phyloP scores from a whole-genome alignment of 2,329 filamentous ascomycete genomes.

The Daldinia eschscholtzii region DNA sequence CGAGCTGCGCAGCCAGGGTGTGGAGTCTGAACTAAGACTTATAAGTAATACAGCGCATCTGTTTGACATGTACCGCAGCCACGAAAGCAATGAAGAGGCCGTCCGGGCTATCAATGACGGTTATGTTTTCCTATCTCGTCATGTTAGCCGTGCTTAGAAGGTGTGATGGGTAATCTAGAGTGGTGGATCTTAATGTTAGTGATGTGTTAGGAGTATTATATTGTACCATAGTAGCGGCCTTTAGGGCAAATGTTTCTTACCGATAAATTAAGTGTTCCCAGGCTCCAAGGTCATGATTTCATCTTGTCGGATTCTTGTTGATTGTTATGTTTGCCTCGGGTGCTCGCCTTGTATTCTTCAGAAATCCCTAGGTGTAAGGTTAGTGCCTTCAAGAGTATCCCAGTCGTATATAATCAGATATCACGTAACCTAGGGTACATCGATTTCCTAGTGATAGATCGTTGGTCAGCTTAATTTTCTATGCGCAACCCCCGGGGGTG shows the following conservation, averaged over 20 bases:
- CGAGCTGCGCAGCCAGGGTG: conserved; percentile 11
- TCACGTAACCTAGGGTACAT: too few relatives aligned
- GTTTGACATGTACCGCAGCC: conserved; percentile 27
- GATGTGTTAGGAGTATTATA: neutral
- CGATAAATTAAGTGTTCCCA: neutral
- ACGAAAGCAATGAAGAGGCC: conserved; percentile 22
- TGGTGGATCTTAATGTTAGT: neutral
- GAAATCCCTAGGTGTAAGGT: too few relatives aligned
- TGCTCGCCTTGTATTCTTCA: too few relatives aligned
- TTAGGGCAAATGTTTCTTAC: neutral
- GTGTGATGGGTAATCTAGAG: neutral
- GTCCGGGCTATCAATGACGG: conserved; percentile 18
- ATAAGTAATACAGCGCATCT: conserved; percentile 21
- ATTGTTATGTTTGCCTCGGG: too few relatives aligned
- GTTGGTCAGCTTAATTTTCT: neutral
- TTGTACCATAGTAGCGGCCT: neutral
- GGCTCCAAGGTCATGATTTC: too few relatives aligned
- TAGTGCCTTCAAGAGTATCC: too few relatives aligned
- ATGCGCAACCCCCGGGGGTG: neutral
- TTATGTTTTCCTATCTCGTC: conserved; percentile 18
- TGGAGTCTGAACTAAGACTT: conserved; percentile 19
- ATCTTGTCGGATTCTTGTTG: too few relatives aligned
- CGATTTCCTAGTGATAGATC: too few relatives aligned
- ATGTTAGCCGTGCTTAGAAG: neutral
- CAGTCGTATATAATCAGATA: too few relatives aligned